Evolutionary conservation across 2,329 filamentous ascomycete species (phyloP).

Genomic region (Didymella pinodella): DNA sequence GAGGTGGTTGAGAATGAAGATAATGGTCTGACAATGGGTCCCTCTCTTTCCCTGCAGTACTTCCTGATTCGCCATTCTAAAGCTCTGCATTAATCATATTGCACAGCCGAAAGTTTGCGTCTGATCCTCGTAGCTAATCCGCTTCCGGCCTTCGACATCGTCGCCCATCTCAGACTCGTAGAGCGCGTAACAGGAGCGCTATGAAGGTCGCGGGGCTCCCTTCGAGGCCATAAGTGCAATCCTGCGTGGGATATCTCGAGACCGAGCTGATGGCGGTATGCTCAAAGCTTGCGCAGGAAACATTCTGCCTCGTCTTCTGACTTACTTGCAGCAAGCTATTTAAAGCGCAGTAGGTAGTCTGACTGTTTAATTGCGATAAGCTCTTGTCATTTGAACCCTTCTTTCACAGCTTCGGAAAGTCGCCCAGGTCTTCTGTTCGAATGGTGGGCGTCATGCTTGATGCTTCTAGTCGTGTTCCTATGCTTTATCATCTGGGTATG

Average conservation of each 20-base stretch:
- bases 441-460: not conserved
- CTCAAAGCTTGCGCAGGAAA: no score
- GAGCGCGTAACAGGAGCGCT: not conserved
- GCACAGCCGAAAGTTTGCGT: not conserved
- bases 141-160: not conserved
- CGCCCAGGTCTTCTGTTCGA: not conserved
- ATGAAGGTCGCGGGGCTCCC: not conserved
- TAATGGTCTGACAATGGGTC: not conserved
- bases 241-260: no score
- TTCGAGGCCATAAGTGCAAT: no score
- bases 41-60: not conserved
- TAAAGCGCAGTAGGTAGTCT: no score
- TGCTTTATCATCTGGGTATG: not conserved
- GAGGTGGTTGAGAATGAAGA: not conserved
- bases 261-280: no score
- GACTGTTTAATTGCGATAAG: no score
- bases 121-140: not conserved
- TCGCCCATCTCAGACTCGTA: not conserved
- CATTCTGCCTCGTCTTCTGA: no score
- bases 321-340: no score
- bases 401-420: not conserved
- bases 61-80: not conserved
- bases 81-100: not conserved
- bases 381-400: not conserved
- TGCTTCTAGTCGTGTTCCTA: not conserved